Evolutionary conservation across 176 grass and related monocot genomes (phyloP).

Genomic region (Musa beccarii): DNA sequence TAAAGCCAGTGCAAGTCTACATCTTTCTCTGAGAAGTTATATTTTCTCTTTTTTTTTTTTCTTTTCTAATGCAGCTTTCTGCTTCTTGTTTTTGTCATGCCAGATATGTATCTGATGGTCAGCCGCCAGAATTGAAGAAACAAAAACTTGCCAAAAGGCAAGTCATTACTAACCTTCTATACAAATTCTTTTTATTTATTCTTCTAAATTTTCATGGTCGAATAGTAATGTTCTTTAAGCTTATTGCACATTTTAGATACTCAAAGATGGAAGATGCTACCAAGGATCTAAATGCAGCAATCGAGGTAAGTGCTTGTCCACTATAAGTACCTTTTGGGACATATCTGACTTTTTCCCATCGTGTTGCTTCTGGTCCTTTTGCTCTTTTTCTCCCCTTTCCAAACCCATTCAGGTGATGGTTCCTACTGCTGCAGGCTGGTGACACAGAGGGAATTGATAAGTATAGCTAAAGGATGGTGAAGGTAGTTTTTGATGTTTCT

Average conservation of each 20-base stretch:
- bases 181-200: slow-evolving; percentile 3
- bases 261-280: slow-evolving; percentile 59
- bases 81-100: slow-evolving; percentile 12
- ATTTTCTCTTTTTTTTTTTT: neutral
- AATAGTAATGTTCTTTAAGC: slow-evolving; percentile 7
- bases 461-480: slow-evolving; percentile 84
- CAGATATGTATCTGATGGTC: slow-evolving; percentile 96
- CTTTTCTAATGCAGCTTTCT: slow-evolving; percentile 3
- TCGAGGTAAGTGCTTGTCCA: slow-evolving; percentile 40
- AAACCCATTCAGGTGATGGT: neutral
- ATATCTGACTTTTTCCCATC: slow-evolving; percentile 4
- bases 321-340: neutral
- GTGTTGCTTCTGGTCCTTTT: neutral
- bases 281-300: slow-evolving; percentile 51
- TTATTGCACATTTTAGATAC: slow-evolving; percentile 41
- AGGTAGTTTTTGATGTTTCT: slow-evolving; percentile 30
- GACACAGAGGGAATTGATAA: slow-evolving; percentile 71
- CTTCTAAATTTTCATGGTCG: slow-evolving; percentile 3
- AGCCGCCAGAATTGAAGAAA: slow-evolving; percentile 81
- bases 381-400: slow-evolving; percentile 13
- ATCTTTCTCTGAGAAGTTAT: neutral
- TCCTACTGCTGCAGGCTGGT: slow-evolving; percentile 48
- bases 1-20: slow-evolving; percentile 79
- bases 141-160: slow-evolving; percentile 73
- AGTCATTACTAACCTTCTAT: neutral